phyloP scores from a whole-genome alignment of 257 asterid genomes.

The Eustoma russellianum region DNA sequence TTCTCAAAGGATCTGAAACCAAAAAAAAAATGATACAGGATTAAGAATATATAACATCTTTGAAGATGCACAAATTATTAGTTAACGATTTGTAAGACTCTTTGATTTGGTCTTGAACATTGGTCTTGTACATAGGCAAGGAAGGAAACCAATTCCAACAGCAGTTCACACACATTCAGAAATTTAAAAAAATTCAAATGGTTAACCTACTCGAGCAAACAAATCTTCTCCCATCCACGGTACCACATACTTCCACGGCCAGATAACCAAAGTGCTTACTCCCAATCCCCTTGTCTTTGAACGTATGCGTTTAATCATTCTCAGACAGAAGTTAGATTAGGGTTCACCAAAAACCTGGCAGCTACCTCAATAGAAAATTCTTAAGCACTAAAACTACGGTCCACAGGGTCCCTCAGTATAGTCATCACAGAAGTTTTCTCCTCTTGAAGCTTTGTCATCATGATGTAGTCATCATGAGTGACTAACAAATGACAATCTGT shows the following conservation, averaged over 20 bases:
- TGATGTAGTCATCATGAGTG: slow-evolving; percentile 94
- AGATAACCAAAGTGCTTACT: slow-evolving; percentile 84
- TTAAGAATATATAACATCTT: too few relatives aligned
- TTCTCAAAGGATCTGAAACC: slow-evolving; percentile 77
- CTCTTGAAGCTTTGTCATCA: slow-evolving; percentile 71
- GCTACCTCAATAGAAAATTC: slow-evolving; percentile 98
- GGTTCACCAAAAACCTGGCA: slow-evolving; percentile 86
- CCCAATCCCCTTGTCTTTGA: slow-evolving; percentile 31
- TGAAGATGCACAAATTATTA: too few relatives aligned
- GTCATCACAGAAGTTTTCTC: slow-evolving; percentile 84
- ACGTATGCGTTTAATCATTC: slow-evolving; percentile 48
- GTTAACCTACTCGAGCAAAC: slow-evolving; percentile 77
- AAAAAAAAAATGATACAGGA: background rate
- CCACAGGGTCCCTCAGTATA: slow-evolving; percentile 85
- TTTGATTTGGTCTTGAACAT: too few relatives aligned
- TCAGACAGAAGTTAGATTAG: slow-evolving; percentile 82
- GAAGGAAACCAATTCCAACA: too few relatives aligned
- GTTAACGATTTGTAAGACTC: too few relatives aligned
- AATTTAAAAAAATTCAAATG: slow-evolving; percentile 11
- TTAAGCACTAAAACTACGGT: slow-evolving; percentile 85
- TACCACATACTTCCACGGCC: slow-evolving; percentile 99
- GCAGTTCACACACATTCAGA: background rate
- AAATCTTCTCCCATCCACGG: slow-evolving; percentile 99
- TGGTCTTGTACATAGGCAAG: too few relatives aligned
- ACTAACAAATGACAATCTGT: slow-evolving; percentile 68